Base-by-base conservation (phyloP, 1,284 basidiomycete genomes). In the Ganoderma lucidum region DNA sequence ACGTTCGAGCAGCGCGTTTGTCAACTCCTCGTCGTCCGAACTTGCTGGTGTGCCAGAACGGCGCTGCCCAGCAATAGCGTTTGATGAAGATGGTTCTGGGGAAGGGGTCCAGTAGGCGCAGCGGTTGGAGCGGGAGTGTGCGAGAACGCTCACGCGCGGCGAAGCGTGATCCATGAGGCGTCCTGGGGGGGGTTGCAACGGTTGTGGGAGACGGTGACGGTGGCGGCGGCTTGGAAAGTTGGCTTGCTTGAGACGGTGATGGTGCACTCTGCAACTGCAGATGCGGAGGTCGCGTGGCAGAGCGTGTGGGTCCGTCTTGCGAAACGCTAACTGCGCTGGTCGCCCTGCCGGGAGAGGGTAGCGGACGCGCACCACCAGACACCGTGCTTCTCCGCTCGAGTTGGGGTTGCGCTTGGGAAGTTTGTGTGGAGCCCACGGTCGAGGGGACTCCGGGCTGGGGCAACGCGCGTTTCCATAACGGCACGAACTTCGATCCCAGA, bases 11-110 rank as follows among this genome's bases (percentile, higher is more conserved):
- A 78, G 48, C 14, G 75, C 71, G 35, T 76, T 73, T 17, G 74
- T 73, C 51, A 78, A 60, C 62, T 78, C 77, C n/a, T 79, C 78
- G 41, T 76, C 76, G 48, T 78, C 77, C 9, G 77, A 77, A 45
- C 68, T 73, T 3, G 56, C 60, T 19, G 73, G 73, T 1, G 75
- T 72, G 55, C 71, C 64, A 2, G 71, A 66, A 4, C 73, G 39
- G 19, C 67, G 67, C 8, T 70, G 69, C 1, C 61, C 64, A 6
- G 37, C 41, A 8, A 67, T 19, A 1, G 64, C 19, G 15, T 41
- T 64, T 5, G 67, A 65, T 3, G 70, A 59, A 2, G 44, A 30
- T 14, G 71, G 68, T 17, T 70, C 63, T 3, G 70, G 64, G 72
- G 70, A 39, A 64, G 69, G 5, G 74, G 70, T 35, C 70, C 69